These are phyloP conservation scores for Pseudogymnoascus sp. DNA, from an alignment of 2,329 filamentous ascomycete species.

Conservation along the genomic window DNA sequence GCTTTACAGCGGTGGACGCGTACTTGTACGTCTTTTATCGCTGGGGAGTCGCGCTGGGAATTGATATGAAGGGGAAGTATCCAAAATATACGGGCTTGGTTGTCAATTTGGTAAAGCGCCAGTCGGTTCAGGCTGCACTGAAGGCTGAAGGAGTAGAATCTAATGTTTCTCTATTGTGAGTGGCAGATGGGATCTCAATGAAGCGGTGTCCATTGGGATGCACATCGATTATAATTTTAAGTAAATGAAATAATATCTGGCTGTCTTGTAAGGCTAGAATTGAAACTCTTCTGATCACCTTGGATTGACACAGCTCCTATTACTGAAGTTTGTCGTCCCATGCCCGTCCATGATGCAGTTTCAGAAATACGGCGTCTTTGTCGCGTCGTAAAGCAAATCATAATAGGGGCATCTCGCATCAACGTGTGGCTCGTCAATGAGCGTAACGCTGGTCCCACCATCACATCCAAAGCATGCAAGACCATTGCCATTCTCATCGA, in stretches of 20 bases:
- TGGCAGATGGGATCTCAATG: background rate
- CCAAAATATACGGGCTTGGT: conserved; percentile 17
- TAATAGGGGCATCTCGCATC: background rate
- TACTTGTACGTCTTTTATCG: conserved; percentile 30
- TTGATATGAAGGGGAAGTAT: conserved; percentile 21
- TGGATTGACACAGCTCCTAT: background rate
- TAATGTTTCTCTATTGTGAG: conserved; percentile 10
- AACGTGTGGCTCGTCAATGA: background rate
- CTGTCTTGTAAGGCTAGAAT: background rate
- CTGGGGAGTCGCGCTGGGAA: conserved; percentile 22
- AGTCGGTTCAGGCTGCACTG: conserved; percentile 11
- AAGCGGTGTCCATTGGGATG: background rate
- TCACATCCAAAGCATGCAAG: background rate
- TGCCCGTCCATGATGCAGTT: background rate
- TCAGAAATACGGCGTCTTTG: background rate
- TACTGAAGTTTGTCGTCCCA: background rate
- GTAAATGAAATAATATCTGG: background rate
- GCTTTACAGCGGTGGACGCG: conserved; percentile 31
- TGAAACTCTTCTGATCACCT: background rate
- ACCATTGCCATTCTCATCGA: background rate
- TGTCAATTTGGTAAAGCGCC: conserved; percentile 12
- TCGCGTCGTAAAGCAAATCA: background rate
- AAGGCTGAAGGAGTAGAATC: conserved; percentile 12
- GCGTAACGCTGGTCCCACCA: background rate
- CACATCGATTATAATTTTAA: background rate